These are phyloP conservation scores for Alternaria ventricosa DNA, from an alignment of 2,329 filamentous ascomycete species.

Conservation along the genomic window DNA sequence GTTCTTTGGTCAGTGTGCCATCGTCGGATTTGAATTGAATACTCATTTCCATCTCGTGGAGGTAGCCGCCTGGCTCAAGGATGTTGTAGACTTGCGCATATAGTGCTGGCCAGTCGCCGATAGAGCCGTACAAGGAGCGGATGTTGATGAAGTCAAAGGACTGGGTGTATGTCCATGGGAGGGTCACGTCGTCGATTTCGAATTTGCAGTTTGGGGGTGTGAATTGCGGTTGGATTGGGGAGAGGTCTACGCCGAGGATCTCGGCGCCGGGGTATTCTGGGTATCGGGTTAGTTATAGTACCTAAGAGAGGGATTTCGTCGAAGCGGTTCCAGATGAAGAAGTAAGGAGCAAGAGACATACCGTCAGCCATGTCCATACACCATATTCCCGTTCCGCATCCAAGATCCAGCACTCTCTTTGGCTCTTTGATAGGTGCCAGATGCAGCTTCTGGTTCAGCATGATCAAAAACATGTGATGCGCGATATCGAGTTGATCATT, in stretches of 20 bases:
- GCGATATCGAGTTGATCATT: constrained; percentile 39
- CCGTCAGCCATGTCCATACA: constrained; percentile 36
- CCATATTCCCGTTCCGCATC: constrained; percentile 41
- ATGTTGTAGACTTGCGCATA: constrained; percentile 35
- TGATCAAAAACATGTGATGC: constrained; percentile 34
- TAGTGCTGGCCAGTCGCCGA: constrained; percentile 53
- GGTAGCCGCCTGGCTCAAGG: constrained; percentile 47
- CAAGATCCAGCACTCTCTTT: constrained; percentile 29
- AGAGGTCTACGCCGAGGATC: constrained; percentile 56
- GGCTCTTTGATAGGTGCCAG: constrained; percentile 31
- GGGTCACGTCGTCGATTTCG: constrained; percentile 53
- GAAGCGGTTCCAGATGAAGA: not conserved
- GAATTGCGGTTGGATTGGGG: constrained; percentile 55
- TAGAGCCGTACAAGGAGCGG: constrained; percentile 51
- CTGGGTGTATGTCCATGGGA: constrained; percentile 46
- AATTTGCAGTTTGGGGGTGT: constrained; percentile 54
- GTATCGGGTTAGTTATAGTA: not conserved
- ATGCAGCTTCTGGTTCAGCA: constrained; percentile 32
- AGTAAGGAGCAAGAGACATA: not conserved
- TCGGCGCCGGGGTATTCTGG: constrained; percentile 37
- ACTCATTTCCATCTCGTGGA: constrained; percentile 51
- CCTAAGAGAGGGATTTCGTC: not conserved
- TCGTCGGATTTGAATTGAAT: constrained; percentile 51
- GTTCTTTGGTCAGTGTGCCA: constrained; percentile 40
- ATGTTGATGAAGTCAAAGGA: constrained; percentile 53